Evolutionary conservation across 768 basidiomycete genomes (phyloP).

Genomic region (Clavulina sp.): DNA sequence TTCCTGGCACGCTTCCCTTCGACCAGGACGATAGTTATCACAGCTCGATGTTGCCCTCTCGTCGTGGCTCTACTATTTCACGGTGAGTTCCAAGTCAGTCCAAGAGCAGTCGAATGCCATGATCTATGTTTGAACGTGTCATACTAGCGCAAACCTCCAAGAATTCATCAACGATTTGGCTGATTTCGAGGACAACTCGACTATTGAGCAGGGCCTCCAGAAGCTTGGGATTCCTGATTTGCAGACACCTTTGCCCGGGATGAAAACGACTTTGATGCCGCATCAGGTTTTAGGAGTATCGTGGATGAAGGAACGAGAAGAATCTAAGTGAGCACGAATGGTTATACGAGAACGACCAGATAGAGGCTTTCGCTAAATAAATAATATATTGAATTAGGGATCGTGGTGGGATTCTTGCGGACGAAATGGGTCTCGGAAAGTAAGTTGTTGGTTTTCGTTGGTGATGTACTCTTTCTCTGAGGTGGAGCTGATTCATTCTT

Average conservation of each 20-base stretch:
- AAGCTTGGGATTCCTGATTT: slow-evolving; percentile 16
- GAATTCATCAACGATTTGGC: too few species aligned
- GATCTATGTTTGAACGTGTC: too few species aligned
- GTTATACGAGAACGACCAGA: neutral
- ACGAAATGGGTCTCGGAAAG: slow-evolving; percentile 13
- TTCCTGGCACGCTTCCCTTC: too few species aligned
- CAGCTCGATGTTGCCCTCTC: too few species aligned
- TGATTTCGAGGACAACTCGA: too few species aligned
- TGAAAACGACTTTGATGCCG: slow-evolving; percentile 19
- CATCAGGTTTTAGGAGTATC: slow-evolving; percentile 23
- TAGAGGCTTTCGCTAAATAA: too few species aligned
- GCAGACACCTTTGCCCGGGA: slow-evolving; percentile 15
- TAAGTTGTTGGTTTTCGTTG: neutral
- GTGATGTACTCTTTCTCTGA: neutral
- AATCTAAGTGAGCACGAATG: neutral
- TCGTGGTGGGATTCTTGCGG: slow-evolving; percentile 11
- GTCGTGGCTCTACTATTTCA: too few species aligned
- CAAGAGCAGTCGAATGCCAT: too few species aligned
- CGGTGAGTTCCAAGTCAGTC: too few species aligned
- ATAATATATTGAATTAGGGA: neutral
- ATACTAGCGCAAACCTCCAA: too few species aligned
- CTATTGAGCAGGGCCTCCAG: slow-evolving; percentile 17
- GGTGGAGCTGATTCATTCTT: neutral
- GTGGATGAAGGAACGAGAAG: slow-evolving; percentile 19
- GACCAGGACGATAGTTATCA: too few species aligned